Percentiles rank a stretch among this genome's conserved stretches.
Conservation (phyloP, 192 early-diverging fungal species). For the Coemansia sp. region DNA sequence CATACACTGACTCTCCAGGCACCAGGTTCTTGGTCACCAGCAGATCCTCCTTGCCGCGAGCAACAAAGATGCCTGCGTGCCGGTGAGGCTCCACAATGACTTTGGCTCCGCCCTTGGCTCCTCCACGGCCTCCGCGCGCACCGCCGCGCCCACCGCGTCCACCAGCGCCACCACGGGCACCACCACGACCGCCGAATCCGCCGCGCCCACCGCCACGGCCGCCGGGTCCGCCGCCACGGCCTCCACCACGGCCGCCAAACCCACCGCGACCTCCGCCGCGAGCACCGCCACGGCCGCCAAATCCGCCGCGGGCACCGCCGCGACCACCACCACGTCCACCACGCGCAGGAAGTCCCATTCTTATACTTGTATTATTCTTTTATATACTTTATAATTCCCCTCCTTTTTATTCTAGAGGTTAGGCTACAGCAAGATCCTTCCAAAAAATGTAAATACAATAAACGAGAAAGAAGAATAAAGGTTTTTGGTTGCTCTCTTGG, state of each 20-base stretch:
- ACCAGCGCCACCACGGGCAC: conserved; percentile 15
- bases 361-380: conserved; percentile 12
- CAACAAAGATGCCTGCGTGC: conserved; percentile 94
- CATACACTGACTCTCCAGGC: conserved; percentile 94
- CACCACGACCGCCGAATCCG: conserved; percentile 20
- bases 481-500: neutral
- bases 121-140: conserved; percentile 62
- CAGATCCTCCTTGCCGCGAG: conserved; percentile 98
- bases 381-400: neutral
- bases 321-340: conserved; percentile 21
- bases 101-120: conserved; percentile 87
- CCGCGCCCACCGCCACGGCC: conserved; percentile 55
- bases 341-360: conserved; percentile 53
- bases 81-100: conserved; percentile 96
- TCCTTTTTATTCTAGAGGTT: neutral
- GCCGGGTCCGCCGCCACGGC: conserved; percentile 48
- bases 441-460: conserved; percentile 5
- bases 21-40: conserved; percentile 98
- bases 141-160: conserved; percentile 55
- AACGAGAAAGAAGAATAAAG: neutral
- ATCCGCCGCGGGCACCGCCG: conserved; percentile 51
- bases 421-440: neutral
- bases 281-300: conserved; percentile 35
- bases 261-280: conserved; percentile 40
- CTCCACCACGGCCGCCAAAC: conserved; percentile 55